phyloP scores from a whole-genome alignment of 2,329 filamentous ascomycete genomes.

The Botrytis fragariae region DNA sequence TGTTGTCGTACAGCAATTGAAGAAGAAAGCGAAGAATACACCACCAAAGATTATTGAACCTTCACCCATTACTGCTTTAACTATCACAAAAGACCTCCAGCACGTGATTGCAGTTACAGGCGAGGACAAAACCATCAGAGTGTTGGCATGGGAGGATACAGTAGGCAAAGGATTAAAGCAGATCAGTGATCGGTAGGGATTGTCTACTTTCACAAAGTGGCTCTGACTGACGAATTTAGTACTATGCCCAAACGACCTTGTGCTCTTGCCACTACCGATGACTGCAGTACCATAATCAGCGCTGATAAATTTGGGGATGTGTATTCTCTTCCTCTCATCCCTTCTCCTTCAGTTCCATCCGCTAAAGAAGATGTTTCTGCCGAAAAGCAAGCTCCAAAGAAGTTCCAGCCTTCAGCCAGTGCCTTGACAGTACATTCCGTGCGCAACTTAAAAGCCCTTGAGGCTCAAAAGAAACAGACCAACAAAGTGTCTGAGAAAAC shows the following conservation, averaged over 20 bases:
- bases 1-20: conserved; percentile 25
- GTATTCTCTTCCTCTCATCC: conserved; percentile 76
- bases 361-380: conserved; percentile 24
- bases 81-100: conserved; percentile 59
- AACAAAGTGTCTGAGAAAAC: conserved; percentile 33
- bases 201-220: conserved; percentile 7
- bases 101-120: conserved; percentile 76
- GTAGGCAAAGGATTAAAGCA: conserved; percentile 50
- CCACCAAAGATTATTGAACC: conserved; percentile 44
- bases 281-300: conserved; percentile 70
- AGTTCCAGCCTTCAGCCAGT: conserved; percentile 53
- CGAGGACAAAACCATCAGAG: conserved; percentile 89
- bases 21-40: conserved; percentile 28
- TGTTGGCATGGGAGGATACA: conserved; percentile 68
- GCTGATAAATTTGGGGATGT: conserved; percentile 98
- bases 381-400: conserved; percentile 32
- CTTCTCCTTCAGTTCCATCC: conserved; percentile 19
- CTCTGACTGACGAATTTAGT: conserved; percentile 39
- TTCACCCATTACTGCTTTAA: conserved; percentile 68
- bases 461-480: conserved; percentile 54
- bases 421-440: conserved; percentile 61
- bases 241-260: conserved; percentile 87
- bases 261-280: conserved; percentile 66
- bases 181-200: conserved; percentile 66
- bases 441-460: conserved; percentile 59